Conservation (phyloP, 106 monocot species). For the Dendrobium chrysotoxum region DNA sequence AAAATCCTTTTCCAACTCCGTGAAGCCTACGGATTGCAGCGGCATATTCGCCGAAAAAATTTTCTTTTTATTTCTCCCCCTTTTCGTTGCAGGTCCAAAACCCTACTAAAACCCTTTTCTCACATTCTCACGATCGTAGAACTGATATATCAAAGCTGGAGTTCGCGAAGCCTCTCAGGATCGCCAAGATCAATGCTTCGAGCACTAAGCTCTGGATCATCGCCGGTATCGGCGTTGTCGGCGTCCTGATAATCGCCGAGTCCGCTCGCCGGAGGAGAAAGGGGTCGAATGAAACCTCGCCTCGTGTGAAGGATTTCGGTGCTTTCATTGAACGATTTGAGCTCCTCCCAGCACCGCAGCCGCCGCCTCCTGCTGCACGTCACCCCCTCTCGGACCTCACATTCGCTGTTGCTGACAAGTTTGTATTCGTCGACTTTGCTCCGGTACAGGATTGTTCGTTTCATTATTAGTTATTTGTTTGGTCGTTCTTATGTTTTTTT, state of each 20-base stretch:
- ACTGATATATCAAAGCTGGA: slow-evolving; percentile 23
- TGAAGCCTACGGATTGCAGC: background rate
- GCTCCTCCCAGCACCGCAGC: slow-evolving; percentile 63
- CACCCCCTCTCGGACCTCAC: slow-evolving; percentile 65
- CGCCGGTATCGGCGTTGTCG: slow-evolving; percentile 63
- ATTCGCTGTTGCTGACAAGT: slow-evolving; percentile 93
- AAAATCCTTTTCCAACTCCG: background rate
- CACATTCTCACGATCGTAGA: background rate
- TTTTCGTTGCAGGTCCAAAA: slow-evolving; percentile 1
- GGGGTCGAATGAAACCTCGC: background rate
- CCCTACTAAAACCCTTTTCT: slow-evolving; percentile 30
- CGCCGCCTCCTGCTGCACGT: slow-evolving; percentile 74
- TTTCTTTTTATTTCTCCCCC: background rate
- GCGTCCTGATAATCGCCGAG: slow-evolving; percentile 60
- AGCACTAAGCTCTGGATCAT: slow-evolving; percentile 64
- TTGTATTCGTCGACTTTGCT: background rate
- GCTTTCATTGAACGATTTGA: slow-evolving; percentile 89
- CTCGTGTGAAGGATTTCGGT: slow-evolving; percentile 34
- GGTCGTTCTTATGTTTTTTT: background rate
- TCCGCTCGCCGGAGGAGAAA: slow-evolving; percentile 35
- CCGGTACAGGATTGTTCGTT: background rate
- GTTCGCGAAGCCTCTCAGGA: slow-evolving; percentile 14
- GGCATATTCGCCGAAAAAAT: background rate
- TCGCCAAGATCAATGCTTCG: slow-evolving; percentile 23
- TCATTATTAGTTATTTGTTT: slow-evolving; percentile 10